phyloP scores from a whole-genome alignment of 2,329 filamentous ascomycete genomes.

The Paecilomyces fulvus region DNA sequence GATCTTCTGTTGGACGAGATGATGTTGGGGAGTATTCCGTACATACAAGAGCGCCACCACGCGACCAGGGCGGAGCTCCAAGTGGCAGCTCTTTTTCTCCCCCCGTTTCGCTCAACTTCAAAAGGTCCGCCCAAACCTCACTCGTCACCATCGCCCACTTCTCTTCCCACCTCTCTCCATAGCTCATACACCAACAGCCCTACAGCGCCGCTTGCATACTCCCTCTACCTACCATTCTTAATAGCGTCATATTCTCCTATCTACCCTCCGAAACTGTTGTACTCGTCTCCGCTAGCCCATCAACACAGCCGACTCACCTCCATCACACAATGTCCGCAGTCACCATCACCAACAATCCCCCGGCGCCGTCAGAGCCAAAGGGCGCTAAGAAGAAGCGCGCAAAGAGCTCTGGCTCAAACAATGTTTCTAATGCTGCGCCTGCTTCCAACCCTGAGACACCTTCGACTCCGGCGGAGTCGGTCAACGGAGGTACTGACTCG shows the following conservation, averaged over 20 bases:
- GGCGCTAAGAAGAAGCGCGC: constrained; percentile 57
- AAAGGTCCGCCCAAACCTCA: background rate
- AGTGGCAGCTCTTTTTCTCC: background rate
- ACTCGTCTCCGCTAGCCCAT: background rate
- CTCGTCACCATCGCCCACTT: constrained; percentile 1
- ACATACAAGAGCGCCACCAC: background rate
- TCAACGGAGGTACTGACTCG: constrained; percentile 51
- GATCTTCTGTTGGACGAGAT: background rate
- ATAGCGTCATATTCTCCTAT: constrained; percentile 3
- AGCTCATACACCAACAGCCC: constrained; percentile 3
- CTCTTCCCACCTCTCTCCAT: constrained; percentile 8
- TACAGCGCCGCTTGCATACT: constrained; percentile 4
- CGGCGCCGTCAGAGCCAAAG: constrained; percentile 55
- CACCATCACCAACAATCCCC: constrained; percentile 54
- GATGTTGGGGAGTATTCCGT: background rate
- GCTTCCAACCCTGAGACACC: constrained; percentile 17
- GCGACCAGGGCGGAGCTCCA: constrained; percentile 1
- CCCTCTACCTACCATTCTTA: constrained; percentile 1
- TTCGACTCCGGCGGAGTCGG: constrained; percentile 30
- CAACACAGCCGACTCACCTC: constrained; percentile 3
- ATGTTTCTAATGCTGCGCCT: constrained; percentile 29
- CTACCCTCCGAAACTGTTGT: constrained; percentile 2
- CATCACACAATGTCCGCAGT: constrained; percentile 52
- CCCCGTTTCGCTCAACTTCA: constrained; percentile 2
- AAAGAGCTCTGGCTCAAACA: constrained; percentile 36